phyloP scores from a whole-genome alignment of 2,329 filamentous ascomycete species.

The Fusarium sp. region DNA sequence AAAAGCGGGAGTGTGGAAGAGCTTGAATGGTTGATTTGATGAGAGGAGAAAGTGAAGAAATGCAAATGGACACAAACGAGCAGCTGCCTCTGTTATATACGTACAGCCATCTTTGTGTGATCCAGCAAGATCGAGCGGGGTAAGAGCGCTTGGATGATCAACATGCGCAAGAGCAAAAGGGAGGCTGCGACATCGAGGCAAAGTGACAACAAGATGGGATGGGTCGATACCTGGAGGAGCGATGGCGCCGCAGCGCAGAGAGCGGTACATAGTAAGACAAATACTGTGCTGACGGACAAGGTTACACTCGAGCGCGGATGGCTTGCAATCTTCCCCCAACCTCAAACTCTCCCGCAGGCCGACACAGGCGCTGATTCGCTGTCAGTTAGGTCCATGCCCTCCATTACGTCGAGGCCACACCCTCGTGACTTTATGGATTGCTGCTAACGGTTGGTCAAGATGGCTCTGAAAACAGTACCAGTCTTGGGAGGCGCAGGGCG shows the following conservation, averaged over 20 bases:
- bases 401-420: conserved; percentile 27
- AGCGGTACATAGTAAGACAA: conserved; percentile 36
- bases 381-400: conserved; percentile 25
- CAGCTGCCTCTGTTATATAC: conserved; percentile 34
- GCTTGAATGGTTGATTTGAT: conserved; percentile 12
- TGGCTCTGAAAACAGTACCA: conserved; percentile 37
- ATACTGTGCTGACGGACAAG: conserved; percentile 40
- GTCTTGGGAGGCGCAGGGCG: conserved; percentile 7
- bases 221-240: conserved; percentile 17
- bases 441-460: conserved; percentile 22
- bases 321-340: conserved; percentile 33
- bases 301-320: conserved; percentile 38
- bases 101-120: conserved; percentile 22
- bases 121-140: conserved; percentile 44
- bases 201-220: conserved; percentile 16
- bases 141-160: conserved; percentile 44
- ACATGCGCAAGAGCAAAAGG: conserved; percentile 14
- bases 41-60: conserved; percentile 7
- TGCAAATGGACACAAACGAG: conserved; percentile 12
- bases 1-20: neutral
- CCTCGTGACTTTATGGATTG: conserved; percentile 31
- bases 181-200: conserved; percentile 23
- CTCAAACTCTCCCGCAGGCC: conserved; percentile 38
- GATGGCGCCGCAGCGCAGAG: neutral
- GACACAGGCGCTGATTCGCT: conserved; percentile 34